phyloP scores from a whole-genome alignment of 176 grass and related monocot species.

The Dendrocalamus sinicus region DNA sequence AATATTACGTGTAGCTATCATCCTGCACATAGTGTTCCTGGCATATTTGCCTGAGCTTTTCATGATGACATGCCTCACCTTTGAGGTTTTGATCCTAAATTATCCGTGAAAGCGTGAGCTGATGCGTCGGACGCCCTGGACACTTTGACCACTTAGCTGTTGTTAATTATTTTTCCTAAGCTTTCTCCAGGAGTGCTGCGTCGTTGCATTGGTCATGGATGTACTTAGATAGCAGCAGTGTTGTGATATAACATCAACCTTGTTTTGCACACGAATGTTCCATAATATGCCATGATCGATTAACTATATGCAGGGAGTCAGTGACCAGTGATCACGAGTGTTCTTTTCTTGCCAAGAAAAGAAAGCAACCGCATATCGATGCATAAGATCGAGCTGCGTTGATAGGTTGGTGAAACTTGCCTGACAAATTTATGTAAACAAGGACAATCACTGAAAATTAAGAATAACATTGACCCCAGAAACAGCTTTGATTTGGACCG shows the following conservation, averaged over 20 bases:
- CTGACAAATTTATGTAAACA: constrained; percentile 18
- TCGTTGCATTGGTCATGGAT: constrained; percentile 22
- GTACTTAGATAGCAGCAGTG: not conserved
- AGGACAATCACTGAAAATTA: constrained; percentile 26
- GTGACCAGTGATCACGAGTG: constrained; percentile 12
- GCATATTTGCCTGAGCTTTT: constrained; percentile 37
- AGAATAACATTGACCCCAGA: not conserved
- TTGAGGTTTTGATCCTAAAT: constrained; percentile 4
- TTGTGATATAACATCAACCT: not conserved
- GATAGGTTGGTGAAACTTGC: not conserved
- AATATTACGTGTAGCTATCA: constrained; percentile 28
- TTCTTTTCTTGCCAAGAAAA: constrained; percentile 18
- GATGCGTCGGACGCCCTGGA: constrained; percentile 28
- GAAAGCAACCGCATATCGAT: constrained; percentile 12
- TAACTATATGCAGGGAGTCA: not conserved
- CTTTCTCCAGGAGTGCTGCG: not conserved
- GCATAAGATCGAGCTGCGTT: constrained; percentile 16
- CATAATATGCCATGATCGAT: not conserved
- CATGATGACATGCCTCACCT: constrained; percentile 25
- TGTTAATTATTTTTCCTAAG: not conserved
- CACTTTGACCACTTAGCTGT: constrained; percentile 22
- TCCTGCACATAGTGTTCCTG: constrained; percentile 31
- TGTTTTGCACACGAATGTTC: not conserved
- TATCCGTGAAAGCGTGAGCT: constrained; percentile 26
- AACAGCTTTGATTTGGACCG: not conserved